Evolutionary conservation across 129 eudicot species (phyloP).

Genomic region (Lonicera japonica): DNA sequence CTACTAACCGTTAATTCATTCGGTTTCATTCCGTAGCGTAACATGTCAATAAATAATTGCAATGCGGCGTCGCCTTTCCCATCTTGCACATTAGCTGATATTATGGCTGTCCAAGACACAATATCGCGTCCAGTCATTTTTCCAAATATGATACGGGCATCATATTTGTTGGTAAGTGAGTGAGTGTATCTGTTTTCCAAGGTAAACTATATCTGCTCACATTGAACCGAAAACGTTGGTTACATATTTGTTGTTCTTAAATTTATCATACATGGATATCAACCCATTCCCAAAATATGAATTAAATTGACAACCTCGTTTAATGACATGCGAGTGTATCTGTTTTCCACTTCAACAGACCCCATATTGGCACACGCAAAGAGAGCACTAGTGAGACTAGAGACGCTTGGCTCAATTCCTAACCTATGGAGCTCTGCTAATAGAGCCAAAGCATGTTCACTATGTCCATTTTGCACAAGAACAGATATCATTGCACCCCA

Average conservation of each 20-base stretch:
- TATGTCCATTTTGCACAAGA: conserved; percentile 15
- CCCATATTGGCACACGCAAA: conserved; percentile 15
- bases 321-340: conserved; percentile 7
- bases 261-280: conserved; percentile 15
- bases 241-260: conserved; percentile 5
- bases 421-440: conserved; percentile 11
- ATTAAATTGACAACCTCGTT: conserved; percentile 1
- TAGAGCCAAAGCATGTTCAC: conserved; percentile 9
- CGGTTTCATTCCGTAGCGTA: conserved; percentile 1
- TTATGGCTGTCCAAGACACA: conserved; percentile 18
- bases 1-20: conserved; percentile 6
- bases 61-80: conserved; percentile 6
- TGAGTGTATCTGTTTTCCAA: too few species aligned
- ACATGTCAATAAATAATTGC: conserved; percentile 5
- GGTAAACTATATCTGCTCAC: not conserved
- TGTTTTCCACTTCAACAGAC: conserved; percentile 8
- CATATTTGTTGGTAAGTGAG: not conserved
- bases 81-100: conserved; percentile 10
- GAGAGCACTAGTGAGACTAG: conserved; percentile 12
- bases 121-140: conserved; percentile 15
- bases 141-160: conserved; percentile 5
- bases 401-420: conserved; percentile 8
- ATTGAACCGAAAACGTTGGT: not conserved
- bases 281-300: conserved; percentile 9
- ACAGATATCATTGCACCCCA: conserved; percentile 19